A percentile compares a stretch with the other conserved stretches of the same genome.
phyloP scores from a whole-genome alignment of 1,284 basidiomycete species.

The Psilocybe mexicana region DNA sequence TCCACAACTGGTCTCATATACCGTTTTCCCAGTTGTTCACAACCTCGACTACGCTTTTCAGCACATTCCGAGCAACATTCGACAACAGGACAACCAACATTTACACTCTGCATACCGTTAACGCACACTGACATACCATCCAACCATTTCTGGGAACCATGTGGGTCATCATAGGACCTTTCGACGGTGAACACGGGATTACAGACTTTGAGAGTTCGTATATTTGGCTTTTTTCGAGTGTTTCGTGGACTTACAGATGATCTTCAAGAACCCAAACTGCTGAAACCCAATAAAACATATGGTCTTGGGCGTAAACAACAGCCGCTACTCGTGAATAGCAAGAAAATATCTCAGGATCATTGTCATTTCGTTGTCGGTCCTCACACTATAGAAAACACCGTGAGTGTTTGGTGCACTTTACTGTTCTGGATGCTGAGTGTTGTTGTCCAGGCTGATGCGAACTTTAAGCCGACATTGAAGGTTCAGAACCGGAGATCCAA shows the following conservation, averaged over 20 bases:
- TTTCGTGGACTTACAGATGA: background rate
- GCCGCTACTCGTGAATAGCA: conserved; percentile 52
- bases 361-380: conserved; percentile 53
- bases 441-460: conserved; percentile 38
- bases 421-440: background rate
- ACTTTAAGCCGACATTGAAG: conserved; percentile 39
- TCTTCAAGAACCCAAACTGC: conserved; percentile 54
- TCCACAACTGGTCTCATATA: too few relatives aligned
- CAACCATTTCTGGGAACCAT: background rate
- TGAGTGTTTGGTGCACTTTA: conserved; percentile 34
- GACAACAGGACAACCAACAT: too few relatives aligned
- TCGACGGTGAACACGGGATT: conserved; percentile 44
- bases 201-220: conserved; percentile 40
- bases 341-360: conserved; percentile 62
- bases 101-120: background rate
- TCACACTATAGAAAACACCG: conserved; percentile 51
- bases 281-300: conserved; percentile 58
- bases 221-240: background rate
- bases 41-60: too few relatives aligned
- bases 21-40: too few relatives aligned
- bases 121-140: background rate
- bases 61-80: too few relatives aligned
- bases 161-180: conserved; percentile 56
- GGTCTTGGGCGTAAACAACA: conserved; percentile 54
- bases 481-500: conserved; percentile 40